Base-by-base conservation (phyloP, 106 monocot species). In the Narthecium ossifragum region DNA sequence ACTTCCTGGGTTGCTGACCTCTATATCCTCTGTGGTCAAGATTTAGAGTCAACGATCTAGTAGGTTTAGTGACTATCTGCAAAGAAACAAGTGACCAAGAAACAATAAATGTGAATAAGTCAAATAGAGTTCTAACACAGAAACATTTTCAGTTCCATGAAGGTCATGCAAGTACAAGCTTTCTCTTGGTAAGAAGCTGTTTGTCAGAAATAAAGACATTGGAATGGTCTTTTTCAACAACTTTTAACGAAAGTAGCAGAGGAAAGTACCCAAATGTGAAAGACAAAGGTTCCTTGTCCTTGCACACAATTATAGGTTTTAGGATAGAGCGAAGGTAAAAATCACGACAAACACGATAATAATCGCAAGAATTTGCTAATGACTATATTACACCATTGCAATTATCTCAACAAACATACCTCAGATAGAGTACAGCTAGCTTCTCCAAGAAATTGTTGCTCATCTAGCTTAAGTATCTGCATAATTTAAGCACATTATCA, bases 361-460 rank as follows among this genome's bases (percentile, higher is more conserved):
- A n/a, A n/a, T n/a, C n/a, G n/a, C n/a, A n/a, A n/a, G n/a, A n/a
- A n/a, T n/a, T n/a, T n/a, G n/a, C n/a, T n/a, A n/a, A n/a, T n/a
- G n/a, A n/a, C 36, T 36, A 5, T 36, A 5, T 10, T 36, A 36
- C 5, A 36, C 12, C 47, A 47, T 47, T 47, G 34, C 23, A 15
- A 57, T 56, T 57, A 6, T 31, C 6, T 33, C 5, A 40, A 46
- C 3, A 45, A 23, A 1, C 52, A 66, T 78, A 94, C 93, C 93
- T 89, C 85, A 46, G 93, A 83, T 33, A 94, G 59, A 63, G 77
- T 68, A 70, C 89, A 89, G 26, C 51, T 74, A 72, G 89, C 85
- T 82, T 94, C 79, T 40, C 93, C 93, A 61, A 94, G 88, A 83
- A 85, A 85, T 75, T 94, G 77, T 41, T 94, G 93, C 63, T 89